These are phyloP conservation scores for Candida michaelii DNA, from an alignment of 805 yeast species.

Conservation along the genomic window DNA sequence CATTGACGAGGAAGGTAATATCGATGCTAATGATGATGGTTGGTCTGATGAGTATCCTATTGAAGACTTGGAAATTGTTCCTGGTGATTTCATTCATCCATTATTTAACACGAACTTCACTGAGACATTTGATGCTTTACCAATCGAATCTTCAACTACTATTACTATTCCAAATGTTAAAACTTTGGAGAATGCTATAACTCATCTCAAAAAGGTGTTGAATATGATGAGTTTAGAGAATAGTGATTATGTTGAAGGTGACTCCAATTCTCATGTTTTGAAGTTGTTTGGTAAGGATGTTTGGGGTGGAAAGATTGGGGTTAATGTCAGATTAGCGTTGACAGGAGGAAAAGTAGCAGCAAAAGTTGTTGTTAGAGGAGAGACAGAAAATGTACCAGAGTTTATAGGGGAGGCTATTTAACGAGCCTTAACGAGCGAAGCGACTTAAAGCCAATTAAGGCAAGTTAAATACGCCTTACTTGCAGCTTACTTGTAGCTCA, in stretches of 20 bases:
- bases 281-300: conserved; percentile 81
- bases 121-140: conserved; percentile 69
- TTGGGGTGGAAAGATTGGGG: conserved; percentile 57
- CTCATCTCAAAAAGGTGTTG: conserved; percentile 50
- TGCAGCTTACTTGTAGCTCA: too few species aligned
- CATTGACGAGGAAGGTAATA: conserved; percentile 59
- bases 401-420: conserved; percentile 48
- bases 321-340: conserved; percentile 47
- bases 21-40: conserved; percentile 71
- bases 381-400: conserved; percentile 50
- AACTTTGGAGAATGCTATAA: conserved; percentile 43
- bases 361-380: conserved; percentile 50
- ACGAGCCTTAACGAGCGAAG: too few species aligned
- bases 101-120: conserved; percentile 77
- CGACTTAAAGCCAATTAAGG: too few species aligned
- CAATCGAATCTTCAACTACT: conserved; percentile 60
- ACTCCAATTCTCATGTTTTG: conserved; percentile 64
- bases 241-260: conserved; percentile 61
- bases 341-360: conserved; percentile 61
- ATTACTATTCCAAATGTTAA: conserved; percentile 55
- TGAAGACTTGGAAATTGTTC: conserved; percentile 68
- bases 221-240: conserved; percentile 65
- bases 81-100: conserved; percentile 84
- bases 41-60: conserved; percentile 92
- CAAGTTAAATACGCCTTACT: too few species aligned